phyloP scores from a whole-genome alignment of 306 rosid genomes.

The Styphnolobium japonicum region DNA sequence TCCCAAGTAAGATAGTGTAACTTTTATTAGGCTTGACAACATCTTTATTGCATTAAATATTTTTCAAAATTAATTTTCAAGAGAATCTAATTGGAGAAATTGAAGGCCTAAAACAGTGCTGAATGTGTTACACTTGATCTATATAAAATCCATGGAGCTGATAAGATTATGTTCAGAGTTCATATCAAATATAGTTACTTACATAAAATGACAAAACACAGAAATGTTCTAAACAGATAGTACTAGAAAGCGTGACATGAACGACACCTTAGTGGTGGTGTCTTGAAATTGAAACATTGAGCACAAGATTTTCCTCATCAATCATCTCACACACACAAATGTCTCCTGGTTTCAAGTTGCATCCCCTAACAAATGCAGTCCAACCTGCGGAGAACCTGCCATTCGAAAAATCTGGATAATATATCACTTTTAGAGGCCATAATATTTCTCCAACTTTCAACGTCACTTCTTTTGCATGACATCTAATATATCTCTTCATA shows the following conservation, averaged over 20 bases:
- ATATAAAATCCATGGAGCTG: neutral
- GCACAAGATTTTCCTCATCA: neutral
- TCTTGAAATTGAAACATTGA: constrained; percentile 13
- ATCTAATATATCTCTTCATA: neutral
- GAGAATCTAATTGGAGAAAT: no score
- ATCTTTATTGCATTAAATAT: no score
- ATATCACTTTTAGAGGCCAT: neutral
- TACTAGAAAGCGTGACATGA: no score
- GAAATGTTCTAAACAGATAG: no score
- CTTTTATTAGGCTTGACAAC: no score
- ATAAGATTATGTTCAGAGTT: neutral
- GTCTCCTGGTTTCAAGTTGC: constrained; percentile 12
- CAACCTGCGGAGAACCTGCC: neutral
- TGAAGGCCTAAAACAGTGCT: no score
- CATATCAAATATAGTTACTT: no score
- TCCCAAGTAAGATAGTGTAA: no score
- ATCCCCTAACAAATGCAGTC: neutral
- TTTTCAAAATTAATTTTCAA: no score
- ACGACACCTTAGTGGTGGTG: neutral
- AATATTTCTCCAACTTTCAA: neutral
- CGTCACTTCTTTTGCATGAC: neutral
- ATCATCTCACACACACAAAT: constrained; percentile 37
- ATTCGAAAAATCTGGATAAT: neutral
- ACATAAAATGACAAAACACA: no score
- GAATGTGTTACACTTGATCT: neutral